Conservation (phyloP, 202 grass and related monocot genomes). For the Elaeis oleifera region DNA sequence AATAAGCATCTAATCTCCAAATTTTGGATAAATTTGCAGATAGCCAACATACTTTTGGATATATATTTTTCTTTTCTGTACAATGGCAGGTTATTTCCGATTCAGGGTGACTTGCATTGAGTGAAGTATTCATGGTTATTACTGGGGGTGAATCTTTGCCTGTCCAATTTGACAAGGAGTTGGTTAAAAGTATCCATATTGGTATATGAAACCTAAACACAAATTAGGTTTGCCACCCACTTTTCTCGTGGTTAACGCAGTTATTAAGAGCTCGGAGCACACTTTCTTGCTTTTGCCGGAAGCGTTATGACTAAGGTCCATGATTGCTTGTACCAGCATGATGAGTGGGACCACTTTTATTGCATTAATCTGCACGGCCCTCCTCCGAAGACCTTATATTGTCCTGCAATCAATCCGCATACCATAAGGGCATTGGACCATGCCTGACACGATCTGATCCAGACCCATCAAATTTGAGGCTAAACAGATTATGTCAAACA, state of each 20-base stretch:
- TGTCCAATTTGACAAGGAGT: conserved; percentile 33
- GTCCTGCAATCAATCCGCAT: too few relatives aligned
- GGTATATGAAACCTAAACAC: conserved; percentile 8
- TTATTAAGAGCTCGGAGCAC: conserved; percentile 50
- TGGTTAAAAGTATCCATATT: conserved; percentile 46
- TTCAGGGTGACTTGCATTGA: conserved; percentile 61
- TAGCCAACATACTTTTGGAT: too few relatives aligned
- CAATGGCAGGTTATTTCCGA: conserved; percentile 38
- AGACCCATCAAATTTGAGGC: too few relatives aligned
- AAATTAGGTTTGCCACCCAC: too few relatives aligned
- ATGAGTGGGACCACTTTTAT: too few relatives aligned
- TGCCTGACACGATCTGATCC: too few relatives aligned
- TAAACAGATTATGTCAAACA: too few relatives aligned
- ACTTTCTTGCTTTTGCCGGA: conserved; percentile 86
- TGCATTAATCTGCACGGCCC: too few relatives aligned
- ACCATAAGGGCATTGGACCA: too few relatives aligned
- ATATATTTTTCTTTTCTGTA: too few relatives aligned
- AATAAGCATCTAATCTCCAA: not conserved
- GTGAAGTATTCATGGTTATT: conserved; percentile 61
- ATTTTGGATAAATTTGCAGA: not conserved
- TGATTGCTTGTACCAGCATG: too few relatives aligned
- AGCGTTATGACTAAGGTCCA: conserved; percentile 29
- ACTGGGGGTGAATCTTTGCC: conserved; percentile 54
- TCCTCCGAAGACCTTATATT: too few relatives aligned
- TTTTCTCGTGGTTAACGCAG: conserved; percentile 23